A percentile compares a stretch with the other conserved stretches of the same genome.
Evolutionary conservation across 73 alveolate species (phyloP).

Genomic region (Blepharisma japonicum): DNA sequence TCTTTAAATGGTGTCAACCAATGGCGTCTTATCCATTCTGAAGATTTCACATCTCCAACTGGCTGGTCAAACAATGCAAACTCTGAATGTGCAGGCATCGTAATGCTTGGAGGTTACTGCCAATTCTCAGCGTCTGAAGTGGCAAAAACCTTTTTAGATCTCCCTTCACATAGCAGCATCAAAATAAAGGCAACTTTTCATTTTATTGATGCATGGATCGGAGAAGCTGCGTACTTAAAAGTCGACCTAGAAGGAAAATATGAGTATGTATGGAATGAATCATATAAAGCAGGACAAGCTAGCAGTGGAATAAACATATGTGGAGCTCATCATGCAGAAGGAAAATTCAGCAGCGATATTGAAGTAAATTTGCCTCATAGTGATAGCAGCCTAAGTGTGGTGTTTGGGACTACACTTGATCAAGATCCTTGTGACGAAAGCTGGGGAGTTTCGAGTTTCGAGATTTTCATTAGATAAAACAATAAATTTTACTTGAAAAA

Average conservation of each 20-base stretch:
- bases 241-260: slow-evolving; percentile 45
- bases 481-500: no score
- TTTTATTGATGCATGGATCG: slow-evolving; percentile 82
- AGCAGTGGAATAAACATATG: slow-evolving; percentile 69
- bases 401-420: slow-evolving; percentile 59
- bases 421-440: slow-evolving; percentile 71
- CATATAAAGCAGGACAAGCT: slow-evolving; percentile 50
- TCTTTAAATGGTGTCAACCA: not conserved
- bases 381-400: slow-evolving; percentile 39
- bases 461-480: slow-evolving; percentile 47
- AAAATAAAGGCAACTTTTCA: slow-evolving; percentile 68
- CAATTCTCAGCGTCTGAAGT: slow-evolving; percentile 54
- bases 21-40: not conserved
- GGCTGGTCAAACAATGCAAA: slow-evolving; percentile 55
- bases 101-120: slow-evolving; percentile 79
- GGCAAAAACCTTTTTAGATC: slow-evolving; percentile 52
- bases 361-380: slow-evolving; percentile 62
- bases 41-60: slow-evolving; percentile 30
- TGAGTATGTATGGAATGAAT: slow-evolving; percentile 74
- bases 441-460: slow-evolving; percentile 57
- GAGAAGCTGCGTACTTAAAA: slow-evolving; percentile 73
- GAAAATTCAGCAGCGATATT: slow-evolving; percentile 43
- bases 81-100: slow-evolving; percentile 53
- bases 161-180: slow-evolving; percentile 61
- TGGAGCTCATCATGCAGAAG: slow-evolving; percentile 73